Conservation (phyloP, 495 filamentous ascomycete species). For the Daldinia concentrica region DNA sequence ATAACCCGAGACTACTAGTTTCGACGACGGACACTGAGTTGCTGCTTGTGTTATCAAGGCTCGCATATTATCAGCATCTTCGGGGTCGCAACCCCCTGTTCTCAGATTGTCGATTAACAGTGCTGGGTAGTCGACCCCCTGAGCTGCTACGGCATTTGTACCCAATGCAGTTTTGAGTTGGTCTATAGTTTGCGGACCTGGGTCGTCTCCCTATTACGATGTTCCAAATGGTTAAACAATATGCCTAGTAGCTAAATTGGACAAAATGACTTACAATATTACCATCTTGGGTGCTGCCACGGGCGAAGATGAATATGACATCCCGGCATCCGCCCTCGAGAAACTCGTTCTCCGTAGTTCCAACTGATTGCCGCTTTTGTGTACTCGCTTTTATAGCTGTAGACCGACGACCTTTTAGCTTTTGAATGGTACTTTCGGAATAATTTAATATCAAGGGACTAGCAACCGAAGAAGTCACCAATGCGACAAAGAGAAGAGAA, state of each 20-base stretch:
- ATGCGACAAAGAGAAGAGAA: slow-evolving; percentile 30
- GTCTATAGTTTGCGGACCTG: slow-evolving; percentile 44
- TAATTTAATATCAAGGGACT: slow-evolving; percentile 43
- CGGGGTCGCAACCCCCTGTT: slow-evolving; percentile 46
- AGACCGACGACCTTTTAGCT: slow-evolving; percentile 23
- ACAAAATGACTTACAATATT: slow-evolving; percentile 56
- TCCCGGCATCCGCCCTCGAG: slow-evolving; percentile 54
- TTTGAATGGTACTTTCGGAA: slow-evolving; percentile 30
- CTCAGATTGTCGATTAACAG: slow-evolving; percentile 49
- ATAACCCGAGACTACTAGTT: slow-evolving; percentile 53
- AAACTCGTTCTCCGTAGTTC: slow-evolving; percentile 55
- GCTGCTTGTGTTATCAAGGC: slow-evolving; percentile 47
- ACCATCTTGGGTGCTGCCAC: slow-evolving; percentile 59
- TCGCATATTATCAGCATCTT: slow-evolving; percentile 49
- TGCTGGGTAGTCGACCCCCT: slow-evolving; percentile 54
- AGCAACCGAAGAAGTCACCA: slow-evolving; percentile 38
- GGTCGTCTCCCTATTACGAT: slow-evolving; percentile 26
- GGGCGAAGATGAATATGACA: slow-evolving; percentile 63
- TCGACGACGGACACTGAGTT: slow-evolving; percentile 48
- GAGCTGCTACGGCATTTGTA: slow-evolving; percentile 45
- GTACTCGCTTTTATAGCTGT: background rate
- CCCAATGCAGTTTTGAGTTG: slow-evolving; percentile 45
- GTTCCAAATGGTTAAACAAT: background rate
- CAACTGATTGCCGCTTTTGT: slow-evolving; percentile 18
- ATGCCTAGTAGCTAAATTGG: background rate